Percentiles rank a stretch among this genome's conserved stretches.
phyloP scores from a whole-genome alignment of 495 filamentous ascomycete genomes.

The Tetracladium marchalianum region DNA sequence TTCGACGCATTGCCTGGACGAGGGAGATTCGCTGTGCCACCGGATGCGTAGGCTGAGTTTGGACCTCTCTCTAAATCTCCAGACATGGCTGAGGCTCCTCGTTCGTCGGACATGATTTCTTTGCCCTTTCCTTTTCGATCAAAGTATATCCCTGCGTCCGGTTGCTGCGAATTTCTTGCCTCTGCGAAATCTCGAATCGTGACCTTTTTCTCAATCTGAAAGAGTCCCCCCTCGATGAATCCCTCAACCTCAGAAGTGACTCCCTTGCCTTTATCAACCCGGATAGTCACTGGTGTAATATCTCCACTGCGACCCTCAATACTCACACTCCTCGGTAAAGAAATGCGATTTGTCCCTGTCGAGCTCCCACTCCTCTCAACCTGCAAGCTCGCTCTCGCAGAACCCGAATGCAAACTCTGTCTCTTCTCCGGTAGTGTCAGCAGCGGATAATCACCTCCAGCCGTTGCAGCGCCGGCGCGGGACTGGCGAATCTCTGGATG shows the following conservation, averaged over 20 bases:
- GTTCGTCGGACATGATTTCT: slow-evolving; percentile 28
- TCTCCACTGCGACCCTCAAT: slow-evolving; percentile 30
- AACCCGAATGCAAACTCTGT: slow-evolving; percentile 43
- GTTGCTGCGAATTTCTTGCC: neutral
- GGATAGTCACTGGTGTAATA: neutral
- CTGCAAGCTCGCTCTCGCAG: slow-evolving; percentile 46
- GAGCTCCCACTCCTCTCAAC: slow-evolving; percentile 57
- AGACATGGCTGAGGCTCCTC: slow-evolving; percentile 22
- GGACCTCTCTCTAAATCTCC: slow-evolving; percentile 41
- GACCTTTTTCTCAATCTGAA: neutral
- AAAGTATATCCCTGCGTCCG: slow-evolving; percentile 16
- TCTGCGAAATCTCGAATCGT: too few species aligned
- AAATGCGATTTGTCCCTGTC: slow-evolving; percentile 48
- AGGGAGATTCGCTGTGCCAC: slow-evolving; percentile 18
- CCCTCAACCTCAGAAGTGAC: slow-evolving; percentile 2
- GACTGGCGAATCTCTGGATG: slow-evolving; percentile 23
- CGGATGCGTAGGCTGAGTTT: slow-evolving; percentile 13
- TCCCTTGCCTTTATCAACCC: slow-evolving; percentile 19
- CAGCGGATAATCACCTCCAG: slow-evolving; percentile 57
- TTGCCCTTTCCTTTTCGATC: slow-evolving; percentile 37
- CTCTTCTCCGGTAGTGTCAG: slow-evolving; percentile 60
- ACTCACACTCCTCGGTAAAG: slow-evolving; percentile 48
- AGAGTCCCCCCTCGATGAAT: neutral
- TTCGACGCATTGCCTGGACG: slow-evolving; percentile 24
- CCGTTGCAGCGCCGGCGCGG: slow-evolving; percentile 23